phyloP scores from a whole-genome alignment of 2,329 filamentous ascomycete species.

The Penicillium sp. region DNA sequence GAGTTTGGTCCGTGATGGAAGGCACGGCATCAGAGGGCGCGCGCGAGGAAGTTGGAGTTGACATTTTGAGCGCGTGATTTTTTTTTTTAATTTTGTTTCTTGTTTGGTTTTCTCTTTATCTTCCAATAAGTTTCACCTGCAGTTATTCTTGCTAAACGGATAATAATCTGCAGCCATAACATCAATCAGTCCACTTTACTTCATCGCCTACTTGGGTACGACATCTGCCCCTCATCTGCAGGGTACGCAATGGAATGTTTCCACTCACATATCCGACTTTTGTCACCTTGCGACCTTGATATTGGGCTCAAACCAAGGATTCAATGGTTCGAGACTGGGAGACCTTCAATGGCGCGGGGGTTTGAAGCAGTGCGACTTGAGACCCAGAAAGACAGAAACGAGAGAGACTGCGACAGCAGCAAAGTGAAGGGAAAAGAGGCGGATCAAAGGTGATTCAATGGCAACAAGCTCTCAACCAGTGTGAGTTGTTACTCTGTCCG shows the following conservation, averaged over 20 bases:
- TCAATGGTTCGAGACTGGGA: neutral
- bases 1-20: slow-evolving; percentile 34
- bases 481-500: slow-evolving; percentile 22
- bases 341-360: neutral
- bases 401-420: slow-evolving; percentile 9
- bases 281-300: neutral
- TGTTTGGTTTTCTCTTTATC: neutral
- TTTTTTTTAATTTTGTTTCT: neutral
- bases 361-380: neutral
- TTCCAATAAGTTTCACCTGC: neutral
- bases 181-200: neutral
- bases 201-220: neutral
- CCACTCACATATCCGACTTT: neutral
- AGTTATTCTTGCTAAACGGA: neutral
- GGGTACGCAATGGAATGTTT: neutral
- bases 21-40: slow-evolving; percentile 28
- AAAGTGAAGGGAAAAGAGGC: neutral
- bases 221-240: neutral
- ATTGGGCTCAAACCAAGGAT: neutral
- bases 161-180: slow-evolving; percentile 2
- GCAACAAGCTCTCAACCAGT: slow-evolving; percentile 34
- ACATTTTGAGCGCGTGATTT: slow-evolving; percentile 28
- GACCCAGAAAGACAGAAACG: neutral
- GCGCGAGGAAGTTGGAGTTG: slow-evolving; percentile 35
- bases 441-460: slow-evolving; percentile 2